Evolutionary conservation across 768 basidiomycete genomes (phyloP).

Genomic region (Hericium rajendrae): DNA sequence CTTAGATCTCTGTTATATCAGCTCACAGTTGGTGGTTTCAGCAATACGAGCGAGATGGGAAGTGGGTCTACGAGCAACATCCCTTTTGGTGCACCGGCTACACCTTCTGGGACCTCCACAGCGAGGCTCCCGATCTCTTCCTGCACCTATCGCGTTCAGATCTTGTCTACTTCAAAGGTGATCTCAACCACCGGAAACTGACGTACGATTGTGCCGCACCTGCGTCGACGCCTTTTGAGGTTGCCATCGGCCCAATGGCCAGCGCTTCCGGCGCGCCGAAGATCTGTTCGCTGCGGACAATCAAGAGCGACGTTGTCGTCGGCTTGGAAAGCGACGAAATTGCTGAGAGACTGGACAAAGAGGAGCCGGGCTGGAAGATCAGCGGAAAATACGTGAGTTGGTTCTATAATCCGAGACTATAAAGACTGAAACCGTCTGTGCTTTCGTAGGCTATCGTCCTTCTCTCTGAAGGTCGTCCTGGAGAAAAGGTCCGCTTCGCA

Average conservation of each 20-base stretch:
- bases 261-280: slow-evolving; percentile 81
- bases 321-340: slow-evolving; percentile 66
- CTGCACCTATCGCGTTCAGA: slow-evolving; percentile 84
- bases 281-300: slow-evolving; percentile 78
- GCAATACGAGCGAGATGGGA: slow-evolving; percentile 89
- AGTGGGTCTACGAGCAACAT: slow-evolving; percentile 91
- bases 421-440: background rate
- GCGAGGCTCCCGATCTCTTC: slow-evolving; percentile 85
- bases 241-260: slow-evolving; percentile 90
- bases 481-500: slow-evolving; percentile 77
- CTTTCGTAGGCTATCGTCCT: slow-evolving; percentile 71
- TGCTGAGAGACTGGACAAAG: slow-evolving; percentile 73
- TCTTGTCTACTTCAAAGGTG: slow-evolving; percentile 91
- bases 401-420: background rate
- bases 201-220: slow-evolving; percentile 85
- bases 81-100: slow-evolving; percentile 96
- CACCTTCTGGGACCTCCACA: slow-evolving; percentile 82
- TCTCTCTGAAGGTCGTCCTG: slow-evolving; percentile 80
- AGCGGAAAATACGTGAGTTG: slow-evolving; percentile 87
- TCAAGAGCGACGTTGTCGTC: slow-evolving; percentile 95
- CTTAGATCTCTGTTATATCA: background rate
- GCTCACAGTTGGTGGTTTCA: slow-evolving; percentile 18
- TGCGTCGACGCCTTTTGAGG: slow-evolving; percentile 77
- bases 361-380: slow-evolving; percentile 93
- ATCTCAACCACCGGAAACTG: slow-evolving; percentile 86